Percentiles rank a stretch among this genome's conserved stretches.
phyloP scores from a whole-genome alignment of 2,329 filamentous ascomycete species.

The Aureobasidium sp. region DNA sequence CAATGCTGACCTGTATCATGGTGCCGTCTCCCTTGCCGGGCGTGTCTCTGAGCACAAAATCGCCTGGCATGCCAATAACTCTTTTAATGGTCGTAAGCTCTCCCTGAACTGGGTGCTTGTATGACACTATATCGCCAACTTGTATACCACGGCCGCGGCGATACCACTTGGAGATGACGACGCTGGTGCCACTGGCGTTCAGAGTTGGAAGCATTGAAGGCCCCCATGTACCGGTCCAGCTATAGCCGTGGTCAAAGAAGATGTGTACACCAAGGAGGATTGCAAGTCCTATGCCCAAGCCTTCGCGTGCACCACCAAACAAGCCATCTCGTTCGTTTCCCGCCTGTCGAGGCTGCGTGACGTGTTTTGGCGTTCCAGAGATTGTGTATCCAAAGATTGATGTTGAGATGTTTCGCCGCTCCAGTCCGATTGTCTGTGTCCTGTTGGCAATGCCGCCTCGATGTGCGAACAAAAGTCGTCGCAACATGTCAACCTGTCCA shows the following conservation, averaged over 20 bases:
- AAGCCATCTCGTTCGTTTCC: neutral
- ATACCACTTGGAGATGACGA: constrained; percentile 62
- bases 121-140: constrained; percentile 81
- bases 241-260: constrained; percentile 50
- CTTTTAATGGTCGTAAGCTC: constrained; percentile 62
- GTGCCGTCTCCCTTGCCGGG: constrained; percentile 39
- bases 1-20: constrained; percentile 57
- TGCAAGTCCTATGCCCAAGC: neutral
- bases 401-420: neutral
- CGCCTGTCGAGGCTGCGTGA: neutral
- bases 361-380: neutral
- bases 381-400: constrained; percentile 10
- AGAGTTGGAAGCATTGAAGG: constrained; percentile 90
- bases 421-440: neutral
- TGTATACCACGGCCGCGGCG: constrained; percentile 58
- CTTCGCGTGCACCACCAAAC: neutral
- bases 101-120: constrained; percentile 61
- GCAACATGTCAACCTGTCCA: neutral
- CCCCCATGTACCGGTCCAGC: constrained; percentile 55
- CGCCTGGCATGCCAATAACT: constrained; percentile 52
- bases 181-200: constrained; percentile 56
- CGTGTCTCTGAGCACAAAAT: constrained; percentile 63
- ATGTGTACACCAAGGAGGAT: constrained; percentile 27
- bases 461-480: neutral
- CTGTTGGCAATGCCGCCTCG: neutral